These are phyloP conservation scores for Curvularia sp. DNA, from an alignment of 2,329 filamentous ascomycete genomes.

Conservation along the genomic window DNA sequence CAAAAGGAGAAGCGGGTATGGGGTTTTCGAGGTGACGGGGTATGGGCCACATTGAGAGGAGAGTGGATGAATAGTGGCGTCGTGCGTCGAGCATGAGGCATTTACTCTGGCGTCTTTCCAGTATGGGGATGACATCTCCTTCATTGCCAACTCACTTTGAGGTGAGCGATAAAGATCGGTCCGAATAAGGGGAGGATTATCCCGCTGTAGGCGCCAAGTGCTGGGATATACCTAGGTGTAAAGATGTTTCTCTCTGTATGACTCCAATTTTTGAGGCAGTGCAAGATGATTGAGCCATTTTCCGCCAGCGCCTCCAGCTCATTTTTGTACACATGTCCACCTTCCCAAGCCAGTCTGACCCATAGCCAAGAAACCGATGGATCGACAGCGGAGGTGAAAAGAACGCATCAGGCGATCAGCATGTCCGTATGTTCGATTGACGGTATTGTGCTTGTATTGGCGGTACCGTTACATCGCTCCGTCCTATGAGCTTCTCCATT, in stretches of 20 bases:
- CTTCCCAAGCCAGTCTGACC: slow-evolving; percentile 7
- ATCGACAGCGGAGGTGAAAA: slow-evolving; percentile 12
- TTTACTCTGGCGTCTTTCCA: neutral
- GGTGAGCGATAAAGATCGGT: neutral
- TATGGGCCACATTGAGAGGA: slow-evolving; percentile 21
- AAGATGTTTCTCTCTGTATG: neutral
- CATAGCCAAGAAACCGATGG: slow-evolving; percentile 9
- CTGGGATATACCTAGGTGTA: neutral
- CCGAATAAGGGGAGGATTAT: neutral
- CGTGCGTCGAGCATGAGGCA: slow-evolving; percentile 9
- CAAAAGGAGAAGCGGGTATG: slow-evolving; percentile 26
- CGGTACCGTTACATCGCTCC: neutral
- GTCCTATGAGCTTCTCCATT: neutral
- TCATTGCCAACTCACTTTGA: neutral
- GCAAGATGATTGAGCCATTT: slow-evolving; percentile 15
- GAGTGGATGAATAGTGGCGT: slow-evolving; percentile 29
- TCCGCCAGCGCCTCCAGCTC: neutral
- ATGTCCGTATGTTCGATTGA: neutral
- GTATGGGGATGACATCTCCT: neutral
- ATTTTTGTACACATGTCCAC: neutral
- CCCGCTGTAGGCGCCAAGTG: neutral
- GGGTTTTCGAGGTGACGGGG: slow-evolving; percentile 23
- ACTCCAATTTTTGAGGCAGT: slow-evolving; percentile 7
- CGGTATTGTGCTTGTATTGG: neutral
- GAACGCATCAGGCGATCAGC: slow-evolving; percentile 14